Evolutionary conservation across 805 yeast species (phyloP), one percentile per base, ranked within the genome.

Genomic region (Metschnikowia continentalis): DNA sequence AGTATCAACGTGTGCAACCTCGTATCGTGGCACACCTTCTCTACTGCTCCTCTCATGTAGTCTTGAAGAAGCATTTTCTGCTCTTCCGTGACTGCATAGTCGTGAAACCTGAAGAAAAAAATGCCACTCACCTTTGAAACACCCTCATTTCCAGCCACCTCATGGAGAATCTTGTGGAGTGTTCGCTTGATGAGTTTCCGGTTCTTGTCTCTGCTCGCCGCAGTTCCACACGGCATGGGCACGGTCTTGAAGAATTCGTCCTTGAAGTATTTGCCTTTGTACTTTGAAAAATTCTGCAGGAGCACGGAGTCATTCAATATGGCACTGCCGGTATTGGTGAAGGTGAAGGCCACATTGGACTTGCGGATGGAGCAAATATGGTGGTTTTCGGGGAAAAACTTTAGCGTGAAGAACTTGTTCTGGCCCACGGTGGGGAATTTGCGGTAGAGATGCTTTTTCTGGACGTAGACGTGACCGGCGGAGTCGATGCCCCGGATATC

Each of bases 401-500:
- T 62, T 5, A 70, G 46, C 11, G 49, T 46, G 52, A 72, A 59
- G 54, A 59, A 69, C 26, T 52, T 46, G 55, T 55, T 60, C 23
- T 43, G 38, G 48, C 58, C 13, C 36, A 65, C 37, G 15, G 52
- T 44, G 10, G 67, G 67, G 32, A 58, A 23, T 14, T 54, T 46
- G 19, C 53, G 53, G 35, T 43, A 43, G 10, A 56, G 7, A 10
- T 35, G 46, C 35, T 43, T 40, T n/a, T 50, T 43, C 23, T 54
- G 50, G 22, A 56, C 38, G 42, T 55, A 50, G 15, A 30, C 19
- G 50, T 60, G 64, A 1, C 58, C 68, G 0, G 55, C 52, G 3
- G 58, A 47, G 48, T 67, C 72, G 7, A 72, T 56, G 2, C 77
- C 77, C 32, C 57, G 62, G 30, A 73, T 73, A 40, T 73, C 76